Percentiles rank a stretch among this genome's conserved stretches.
These are phyloP conservation scores for Psidium guajava DNA, from an alignment of 345 rosid genomes.

Conservation along the genomic window DNA sequence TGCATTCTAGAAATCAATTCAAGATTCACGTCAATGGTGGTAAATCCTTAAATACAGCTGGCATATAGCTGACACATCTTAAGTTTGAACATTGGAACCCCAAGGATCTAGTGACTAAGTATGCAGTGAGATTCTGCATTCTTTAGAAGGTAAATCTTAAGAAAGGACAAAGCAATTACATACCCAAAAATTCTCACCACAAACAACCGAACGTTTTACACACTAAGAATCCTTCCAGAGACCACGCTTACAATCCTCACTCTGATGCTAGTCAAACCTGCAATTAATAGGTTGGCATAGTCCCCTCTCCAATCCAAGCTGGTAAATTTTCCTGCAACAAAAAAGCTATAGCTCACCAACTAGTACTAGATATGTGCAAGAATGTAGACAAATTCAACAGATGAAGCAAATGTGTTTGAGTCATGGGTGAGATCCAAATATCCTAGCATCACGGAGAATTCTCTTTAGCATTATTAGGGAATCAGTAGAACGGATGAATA, in stretches of 20 bases:
- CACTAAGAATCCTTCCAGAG: neutral
- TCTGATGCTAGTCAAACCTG: neutral
- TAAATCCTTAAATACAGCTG: neutral
- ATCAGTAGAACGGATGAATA: neutral
- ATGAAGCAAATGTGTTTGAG: neutral
- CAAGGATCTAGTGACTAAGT: neutral
- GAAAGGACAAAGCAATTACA: neutral
- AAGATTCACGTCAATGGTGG: neutral
- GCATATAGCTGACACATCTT: neutral
- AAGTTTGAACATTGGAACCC: neutral
- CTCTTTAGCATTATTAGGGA: neutral
- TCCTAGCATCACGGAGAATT: neutral
- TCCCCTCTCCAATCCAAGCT: neutral
- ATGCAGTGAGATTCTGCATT: slow-evolving; percentile 11
- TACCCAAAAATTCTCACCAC: neutral
- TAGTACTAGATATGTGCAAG: neutral
- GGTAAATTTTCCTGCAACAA: neutral
- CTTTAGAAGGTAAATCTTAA: neutral
- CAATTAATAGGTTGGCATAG: neutral
- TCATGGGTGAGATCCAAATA: neutral
- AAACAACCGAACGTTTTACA: neutral
- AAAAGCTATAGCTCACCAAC: neutral
- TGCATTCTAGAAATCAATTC: neutral
- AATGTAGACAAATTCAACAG: neutral
- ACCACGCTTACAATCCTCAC: neutral